phyloP scores from a whole-genome alignment of 108 stramenopile species.

The Pseudonitzschia delicatissima region DNA sequence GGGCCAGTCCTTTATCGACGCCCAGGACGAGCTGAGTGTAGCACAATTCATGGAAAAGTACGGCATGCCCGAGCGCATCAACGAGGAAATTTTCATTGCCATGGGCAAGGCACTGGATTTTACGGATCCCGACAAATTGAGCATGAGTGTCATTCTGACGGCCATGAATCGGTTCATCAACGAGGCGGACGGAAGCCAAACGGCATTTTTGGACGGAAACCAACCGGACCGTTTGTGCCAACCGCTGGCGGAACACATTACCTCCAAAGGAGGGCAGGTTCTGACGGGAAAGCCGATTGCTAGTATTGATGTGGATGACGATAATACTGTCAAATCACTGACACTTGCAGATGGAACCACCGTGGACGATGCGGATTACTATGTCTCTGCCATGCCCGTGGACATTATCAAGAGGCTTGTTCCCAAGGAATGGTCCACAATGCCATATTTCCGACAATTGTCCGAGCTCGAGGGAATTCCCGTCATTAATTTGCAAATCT shows the following conservation, averaged over 20 bases:
- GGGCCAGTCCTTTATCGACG: constrained; percentile 91
- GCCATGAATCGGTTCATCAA: constrained; percentile 96
- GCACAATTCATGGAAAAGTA: constrained; percentile 91
- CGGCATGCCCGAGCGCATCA: constrained; percentile 93
- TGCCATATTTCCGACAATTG: constrained; percentile 88
- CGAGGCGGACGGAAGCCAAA: constrained; percentile 91
- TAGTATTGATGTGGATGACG: constrained; percentile 24
- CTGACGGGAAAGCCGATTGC: constrained; percentile 66
- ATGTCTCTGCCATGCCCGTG: constrained; percentile 94
- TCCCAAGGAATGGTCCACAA: constrained; percentile 73
- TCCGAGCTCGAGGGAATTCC: constrained; percentile 91
- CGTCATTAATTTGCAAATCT: constrained; percentile 95
- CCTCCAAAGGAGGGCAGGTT: constrained; percentile 72
- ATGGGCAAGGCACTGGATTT: constrained; percentile 97
- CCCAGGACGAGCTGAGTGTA: constrained; percentile 89
- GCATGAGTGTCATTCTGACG: constrained; percentile 92
- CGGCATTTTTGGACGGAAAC: constrained; percentile 94
- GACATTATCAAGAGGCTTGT: constrained; percentile 82
- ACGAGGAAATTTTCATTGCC: constrained; percentile 94
- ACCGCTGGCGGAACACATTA: constrained; percentile 84
- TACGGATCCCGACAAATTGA: constrained; percentile 92
- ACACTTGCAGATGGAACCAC: constrained; percentile 56
- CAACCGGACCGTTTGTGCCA: constrained; percentile 89
- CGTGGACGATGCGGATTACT: constrained; percentile 81
- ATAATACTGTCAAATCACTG: constrained; percentile 64